Percentiles rank a stretch among this genome's conserved stretches.
These are phyloP conservation scores for Penicillium sclerotiorum DNA, from an alignment of 2,329 filamentous ascomycete genomes.

Conservation along the genomic window DNA sequence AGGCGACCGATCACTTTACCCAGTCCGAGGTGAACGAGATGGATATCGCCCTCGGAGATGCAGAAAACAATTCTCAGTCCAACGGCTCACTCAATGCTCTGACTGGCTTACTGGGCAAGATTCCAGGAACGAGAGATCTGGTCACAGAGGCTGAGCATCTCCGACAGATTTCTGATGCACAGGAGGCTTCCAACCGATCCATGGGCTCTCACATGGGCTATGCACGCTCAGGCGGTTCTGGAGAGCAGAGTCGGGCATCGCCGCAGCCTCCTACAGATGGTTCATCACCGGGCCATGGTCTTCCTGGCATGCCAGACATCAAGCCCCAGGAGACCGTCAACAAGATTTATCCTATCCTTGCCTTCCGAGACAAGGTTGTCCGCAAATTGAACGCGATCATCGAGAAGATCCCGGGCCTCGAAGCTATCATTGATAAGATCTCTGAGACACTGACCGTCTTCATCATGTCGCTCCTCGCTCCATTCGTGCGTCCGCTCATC, in stretches of 20 bases:
- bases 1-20: constrained; percentile 81
- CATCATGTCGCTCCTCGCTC: constrained; percentile 84
- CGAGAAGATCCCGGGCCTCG: constrained; percentile 87
- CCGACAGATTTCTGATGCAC: constrained; percentile 62
- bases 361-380: constrained; percentile 92
- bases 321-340: constrained; percentile 75
- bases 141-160: constrained; percentile 67
- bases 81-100: constrained; percentile 59
- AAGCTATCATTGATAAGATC: constrained; percentile 88
- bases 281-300: constrained; percentile 48
- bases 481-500: constrained; percentile 91
- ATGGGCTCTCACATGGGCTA: constrained; percentile 37
- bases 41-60: constrained; percentile 72
- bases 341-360: constrained; percentile 91
- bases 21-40: constrained; percentile 84
- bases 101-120: constrained; percentile 71
- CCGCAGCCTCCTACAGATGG: constrained; percentile 45
- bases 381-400: constrained; percentile 80
- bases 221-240: constrained; percentile 20
- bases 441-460: constrained; percentile 91
- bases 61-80: constrained; percentile 55
- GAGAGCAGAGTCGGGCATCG: constrained; percentile 28
- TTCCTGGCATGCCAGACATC: constrained; percentile 77
- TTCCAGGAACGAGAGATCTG: constrained; percentile 72
- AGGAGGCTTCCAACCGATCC: constrained; percentile 61